phyloP scores from a whole-genome alignment of 2,329 filamentous ascomycete genomes.

The Colletotrichum eleusines region DNA sequence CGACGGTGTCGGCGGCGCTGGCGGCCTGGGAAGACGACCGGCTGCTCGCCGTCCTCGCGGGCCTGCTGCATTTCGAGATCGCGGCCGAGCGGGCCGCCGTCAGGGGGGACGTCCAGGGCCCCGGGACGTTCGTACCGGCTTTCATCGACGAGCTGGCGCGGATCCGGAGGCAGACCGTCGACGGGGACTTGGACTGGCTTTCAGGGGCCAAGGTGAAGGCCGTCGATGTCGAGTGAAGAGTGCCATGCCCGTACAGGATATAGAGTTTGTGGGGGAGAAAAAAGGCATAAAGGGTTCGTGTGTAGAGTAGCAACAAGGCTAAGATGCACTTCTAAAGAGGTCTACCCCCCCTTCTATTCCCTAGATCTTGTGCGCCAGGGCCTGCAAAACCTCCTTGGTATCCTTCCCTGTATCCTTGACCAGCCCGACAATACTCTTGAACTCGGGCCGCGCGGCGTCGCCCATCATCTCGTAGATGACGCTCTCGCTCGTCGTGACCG shows the following conservation, averaged over 20 bases:
- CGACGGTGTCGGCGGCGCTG: slow-evolving; percentile 80
- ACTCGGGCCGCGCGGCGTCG: slow-evolving; percentile 80
- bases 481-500: slow-evolving; percentile 89
- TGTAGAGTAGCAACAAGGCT: not conserved
- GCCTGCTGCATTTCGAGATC: slow-evolving; percentile 80
- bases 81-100: slow-evolving; percentile 78
- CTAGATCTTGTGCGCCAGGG: slow-evolving; percentile 73
- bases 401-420: slow-evolving; percentile 82
- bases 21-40: slow-evolving; percentile 73
- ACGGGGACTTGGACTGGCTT: slow-evolving; percentile 65
- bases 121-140: slow-evolving; percentile 87
- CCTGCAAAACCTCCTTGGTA: slow-evolving; percentile 77
- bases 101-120: slow-evolving; percentile 75
- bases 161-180: slow-evolving; percentile 61
- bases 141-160: slow-evolving; percentile 80
- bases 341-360: not conserved
- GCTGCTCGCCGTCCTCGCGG: slow-evolving; percentile 80
- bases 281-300: not conserved
- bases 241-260: not conserved
- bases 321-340: not conserved
- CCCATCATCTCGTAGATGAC: slow-evolving; percentile 91
- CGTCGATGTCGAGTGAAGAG: slow-evolving; percentile 46
- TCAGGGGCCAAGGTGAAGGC: slow-evolving; percentile 61
- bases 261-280: not conserved
- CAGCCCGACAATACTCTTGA: slow-evolving; percentile 78